Conservation (phyloP, 345 rosid species). For the Gossypioides kirkii region DNA sequence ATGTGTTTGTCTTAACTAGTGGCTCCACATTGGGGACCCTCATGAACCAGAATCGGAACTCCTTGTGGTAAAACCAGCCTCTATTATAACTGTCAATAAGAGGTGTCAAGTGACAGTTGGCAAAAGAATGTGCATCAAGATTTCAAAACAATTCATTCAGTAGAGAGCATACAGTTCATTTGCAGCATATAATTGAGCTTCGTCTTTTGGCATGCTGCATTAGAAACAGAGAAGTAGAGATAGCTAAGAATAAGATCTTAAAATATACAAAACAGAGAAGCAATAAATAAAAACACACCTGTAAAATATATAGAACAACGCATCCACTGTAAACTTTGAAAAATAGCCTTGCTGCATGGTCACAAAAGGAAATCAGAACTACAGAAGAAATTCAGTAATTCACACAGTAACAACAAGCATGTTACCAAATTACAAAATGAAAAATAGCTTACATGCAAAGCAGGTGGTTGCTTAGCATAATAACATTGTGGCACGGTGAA, state of each 20-base stretch:
- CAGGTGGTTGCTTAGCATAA: slow-evolving; percentile 77
- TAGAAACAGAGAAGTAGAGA: slow-evolving; percentile 9
- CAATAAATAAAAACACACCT: slow-evolving; percentile 39
- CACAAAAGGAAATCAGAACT: slow-evolving; percentile 8
- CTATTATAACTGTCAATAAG: slow-evolving; percentile 19
- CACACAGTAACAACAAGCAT: neutral
- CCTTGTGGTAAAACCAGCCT: slow-evolving; percentile 94
- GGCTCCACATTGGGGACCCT: slow-evolving; percentile 75
- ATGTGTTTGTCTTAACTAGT: slow-evolving; percentile 58
- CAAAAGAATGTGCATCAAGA: neutral
- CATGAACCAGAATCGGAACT: slow-evolving; percentile 66
- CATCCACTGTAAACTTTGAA: slow-evolving; percentile 60
- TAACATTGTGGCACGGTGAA: slow-evolving; percentile 89
- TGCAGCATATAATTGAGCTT: slow-evolving; percentile 87
- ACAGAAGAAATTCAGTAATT: neutral
- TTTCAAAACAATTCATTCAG: neutral
- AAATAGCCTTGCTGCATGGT: slow-evolving; percentile 78
- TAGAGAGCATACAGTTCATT: slow-evolving; percentile 76
- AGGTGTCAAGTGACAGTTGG: neutral
- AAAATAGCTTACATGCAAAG: slow-evolving; percentile 53
- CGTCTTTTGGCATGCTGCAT: slow-evolving; percentile 97
- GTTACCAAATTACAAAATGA: neutral
- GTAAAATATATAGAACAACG: slow-evolving; percentile 83
- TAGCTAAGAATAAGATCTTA: slow-evolving; percentile 1
- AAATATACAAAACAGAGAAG: neutral